Conservation (phyloP, 805 yeast genomes). For the Candida pini region DNA sequence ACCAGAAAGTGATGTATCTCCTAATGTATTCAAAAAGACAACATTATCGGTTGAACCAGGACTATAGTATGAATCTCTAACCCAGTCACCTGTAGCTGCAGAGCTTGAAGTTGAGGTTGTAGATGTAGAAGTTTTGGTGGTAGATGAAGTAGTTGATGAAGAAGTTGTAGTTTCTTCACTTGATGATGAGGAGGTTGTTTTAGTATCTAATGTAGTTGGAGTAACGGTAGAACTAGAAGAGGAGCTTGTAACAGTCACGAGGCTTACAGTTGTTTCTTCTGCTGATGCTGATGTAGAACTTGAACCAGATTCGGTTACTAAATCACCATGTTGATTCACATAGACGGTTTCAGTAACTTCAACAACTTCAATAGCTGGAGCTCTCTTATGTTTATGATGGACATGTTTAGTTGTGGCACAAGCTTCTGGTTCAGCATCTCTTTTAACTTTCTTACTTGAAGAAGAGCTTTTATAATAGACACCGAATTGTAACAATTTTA, state of each 20-base stretch:
- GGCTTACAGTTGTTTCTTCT: conserved; percentile 22
- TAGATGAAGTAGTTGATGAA: conserved; percentile 11
- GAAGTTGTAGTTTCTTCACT: conserved; percentile 14
- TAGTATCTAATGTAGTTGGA: conserved; percentile 12
- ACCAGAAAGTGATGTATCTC: conserved; percentile 85
- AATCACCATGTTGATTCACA: conserved; percentile 55
- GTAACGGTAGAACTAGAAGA: conserved; percentile 18
- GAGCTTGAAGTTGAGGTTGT: conserved; percentile 19
- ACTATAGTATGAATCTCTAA: conserved; percentile 64
- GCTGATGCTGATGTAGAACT: conserved; percentile 18
- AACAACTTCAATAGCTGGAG: conserved; percentile 56
- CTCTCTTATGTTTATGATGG: conserved; percentile 53
- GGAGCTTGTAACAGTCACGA: conserved; percentile 23
- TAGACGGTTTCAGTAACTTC: conserved; percentile 75
- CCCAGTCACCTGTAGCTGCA: conserved; percentile 54
- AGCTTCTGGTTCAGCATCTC: conserved; percentile 31
- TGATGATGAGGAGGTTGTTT: conserved; percentile 25
- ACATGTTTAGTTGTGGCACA: conserved; percentile 39
- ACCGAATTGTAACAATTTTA: conserved; percentile 76
- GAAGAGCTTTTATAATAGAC: conserved; percentile 69
- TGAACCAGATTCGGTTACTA: conserved; percentile 22
- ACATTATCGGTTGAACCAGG: conserved; percentile 62
- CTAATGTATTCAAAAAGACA: conserved; percentile 80
- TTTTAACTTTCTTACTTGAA: conserved; percentile 29
- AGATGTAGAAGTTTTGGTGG: conserved; percentile 18